Evolutionary conservation across 306 rosid genomes (phyloP).

Genomic region (Bauhinia variegata): DNA sequence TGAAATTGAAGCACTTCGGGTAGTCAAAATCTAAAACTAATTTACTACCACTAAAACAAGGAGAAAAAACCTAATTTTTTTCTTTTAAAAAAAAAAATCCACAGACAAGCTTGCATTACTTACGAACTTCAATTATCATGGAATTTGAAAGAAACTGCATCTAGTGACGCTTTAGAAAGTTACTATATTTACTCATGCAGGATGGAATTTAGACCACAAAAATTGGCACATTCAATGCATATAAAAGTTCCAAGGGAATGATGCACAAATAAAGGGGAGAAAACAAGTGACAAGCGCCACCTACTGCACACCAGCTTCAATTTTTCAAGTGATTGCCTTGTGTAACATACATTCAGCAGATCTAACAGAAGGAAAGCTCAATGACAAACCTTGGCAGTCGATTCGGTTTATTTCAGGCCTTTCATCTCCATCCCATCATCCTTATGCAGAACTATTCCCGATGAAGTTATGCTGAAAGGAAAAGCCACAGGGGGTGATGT

Average conservation of each 20-base stretch:
- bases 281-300: conserved; percentile 4
- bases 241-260: background rate
- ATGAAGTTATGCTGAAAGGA: conserved; percentile 68
- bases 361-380: conserved; percentile 31
- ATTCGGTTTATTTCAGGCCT: conserved; percentile 68
- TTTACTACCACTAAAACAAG: conserved; percentile 1
- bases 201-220: conserved; percentile 5
- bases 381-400: conserved; percentile 77
- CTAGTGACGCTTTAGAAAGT: background rate
- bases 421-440: conserved; percentile 66
- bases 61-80: conserved; percentile 24
- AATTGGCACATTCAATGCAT: conserved; percentile 25
- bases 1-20: background rate
- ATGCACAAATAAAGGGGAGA: background rate
- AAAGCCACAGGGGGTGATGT: conserved; percentile 82
- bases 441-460: conserved; percentile 66
- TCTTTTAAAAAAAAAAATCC: background rate
- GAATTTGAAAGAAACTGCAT: background rate
- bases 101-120: background rate
- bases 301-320: conserved; percentile 3
- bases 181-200: conserved; percentile 1
- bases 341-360: conserved; percentile 17
- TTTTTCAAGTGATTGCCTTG: conserved; percentile 11
- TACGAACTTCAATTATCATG: background rate
- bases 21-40: conserved; percentile 11